Evolutionary conservation across 768 basidiomycete genomes (phyloP).

Genomic region (Leccinum subgranulosum): DNA sequence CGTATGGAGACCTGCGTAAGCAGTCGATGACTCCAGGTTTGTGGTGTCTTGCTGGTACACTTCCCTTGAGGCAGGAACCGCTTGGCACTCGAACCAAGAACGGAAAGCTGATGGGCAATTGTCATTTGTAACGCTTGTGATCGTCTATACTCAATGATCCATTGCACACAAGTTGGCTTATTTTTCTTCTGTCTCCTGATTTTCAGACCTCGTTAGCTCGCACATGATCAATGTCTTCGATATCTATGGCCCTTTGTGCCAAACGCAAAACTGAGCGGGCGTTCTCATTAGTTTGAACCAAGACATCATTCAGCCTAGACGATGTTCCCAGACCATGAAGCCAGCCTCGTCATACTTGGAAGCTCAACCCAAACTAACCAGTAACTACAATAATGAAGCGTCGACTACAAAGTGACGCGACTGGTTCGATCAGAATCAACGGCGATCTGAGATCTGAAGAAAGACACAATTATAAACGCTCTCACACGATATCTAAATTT

Average conservation of each 20-base stretch:
- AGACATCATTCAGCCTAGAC: neutral
- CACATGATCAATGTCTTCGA: neutral
- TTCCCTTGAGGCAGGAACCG: slow-evolving; percentile 42
- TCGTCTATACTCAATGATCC: neutral
- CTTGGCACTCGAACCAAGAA: slow-evolving; percentile 44
- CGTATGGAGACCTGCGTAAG: slow-evolving; percentile 31
- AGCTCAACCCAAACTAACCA: neutral
- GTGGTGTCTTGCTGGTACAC: slow-evolving; percentile 41
- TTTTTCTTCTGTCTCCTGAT: neutral
- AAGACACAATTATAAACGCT: neutral
- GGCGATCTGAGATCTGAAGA: neutral
- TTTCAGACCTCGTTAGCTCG: neutral
- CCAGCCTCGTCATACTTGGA: neutral
- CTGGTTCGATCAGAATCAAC: neutral
- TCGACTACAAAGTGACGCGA: neutral
- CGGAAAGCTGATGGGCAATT: slow-evolving; percentile 54
- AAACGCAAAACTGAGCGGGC: neutral
- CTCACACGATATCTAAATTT: neutral
- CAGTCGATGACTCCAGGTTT: slow-evolving; percentile 41
- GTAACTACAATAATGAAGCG: neutral
- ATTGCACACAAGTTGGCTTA: neutral
- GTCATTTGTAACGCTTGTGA: neutral
- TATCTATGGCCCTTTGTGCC: neutral
- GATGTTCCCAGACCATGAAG: neutral
- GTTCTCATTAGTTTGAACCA: neutral